Conservation (phyloP, 139 green algal genomes). For the Coccomyxa sp. region DNA sequence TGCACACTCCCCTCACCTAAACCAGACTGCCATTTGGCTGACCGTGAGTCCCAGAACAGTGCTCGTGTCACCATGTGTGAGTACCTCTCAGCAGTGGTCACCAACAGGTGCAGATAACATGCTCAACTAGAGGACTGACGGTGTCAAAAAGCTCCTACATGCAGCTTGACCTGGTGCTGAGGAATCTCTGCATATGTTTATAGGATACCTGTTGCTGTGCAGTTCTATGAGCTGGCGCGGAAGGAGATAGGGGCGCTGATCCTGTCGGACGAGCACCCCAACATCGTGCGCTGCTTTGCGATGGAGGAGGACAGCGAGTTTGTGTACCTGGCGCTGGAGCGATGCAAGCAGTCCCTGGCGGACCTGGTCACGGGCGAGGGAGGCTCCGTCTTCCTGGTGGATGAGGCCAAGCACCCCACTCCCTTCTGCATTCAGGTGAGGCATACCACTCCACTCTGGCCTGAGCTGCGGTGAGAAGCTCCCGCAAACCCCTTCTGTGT, state of each 20-base stretch:
- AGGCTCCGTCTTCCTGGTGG: slow-evolving; percentile 14
- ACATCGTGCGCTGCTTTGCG: slow-evolving; percentile 73
- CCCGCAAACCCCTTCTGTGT: too few species aligned
- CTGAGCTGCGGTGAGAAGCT: too few species aligned
- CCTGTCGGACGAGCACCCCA: slow-evolving; percentile 71
- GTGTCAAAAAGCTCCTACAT: too few species aligned
- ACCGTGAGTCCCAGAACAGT: too few species aligned
- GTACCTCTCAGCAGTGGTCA: too few species aligned
- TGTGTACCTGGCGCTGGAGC: slow-evolving; percentile 96
- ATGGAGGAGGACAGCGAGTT: slow-evolving; percentile 97
- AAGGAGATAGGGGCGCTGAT: slow-evolving; percentile 95
- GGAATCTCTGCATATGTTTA: too few species aligned
- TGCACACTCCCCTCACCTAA: too few species aligned
- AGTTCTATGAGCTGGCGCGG: slow-evolving; percentile 83
- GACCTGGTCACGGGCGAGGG: not conserved
- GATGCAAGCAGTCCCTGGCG: slow-evolving; percentile 48
- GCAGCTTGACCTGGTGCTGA: too few species aligned
- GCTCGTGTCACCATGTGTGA: too few species aligned
- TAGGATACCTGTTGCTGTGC: too few species aligned
- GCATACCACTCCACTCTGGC: too few species aligned
- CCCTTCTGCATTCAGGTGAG: slow-evolving; percentile 23
- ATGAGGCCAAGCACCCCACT: slow-evolving; percentile 17
- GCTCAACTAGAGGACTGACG: not conserved
- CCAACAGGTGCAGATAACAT: not conserved
- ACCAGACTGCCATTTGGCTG: too few species aligned